Conservation (phyloP, 179 eudicot genomes). For the Drosera spatulata region DNA sequence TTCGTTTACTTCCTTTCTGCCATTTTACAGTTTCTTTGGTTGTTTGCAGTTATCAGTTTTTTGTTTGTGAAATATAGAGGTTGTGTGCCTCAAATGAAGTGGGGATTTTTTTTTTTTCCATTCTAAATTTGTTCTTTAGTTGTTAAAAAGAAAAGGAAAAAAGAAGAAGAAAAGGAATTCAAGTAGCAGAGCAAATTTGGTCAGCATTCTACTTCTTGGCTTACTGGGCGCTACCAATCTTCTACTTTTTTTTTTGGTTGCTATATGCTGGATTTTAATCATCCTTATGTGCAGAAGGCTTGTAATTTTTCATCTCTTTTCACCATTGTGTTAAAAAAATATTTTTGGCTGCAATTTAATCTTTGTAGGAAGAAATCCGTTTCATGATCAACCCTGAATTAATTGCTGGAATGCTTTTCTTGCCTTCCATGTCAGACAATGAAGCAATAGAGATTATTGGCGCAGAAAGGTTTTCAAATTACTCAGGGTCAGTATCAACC, state of each 20-base stretch:
- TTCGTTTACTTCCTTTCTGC: too few relatives aligned
- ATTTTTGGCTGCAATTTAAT: background rate
- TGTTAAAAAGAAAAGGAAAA: too few relatives aligned
- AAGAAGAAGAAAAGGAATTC: too few relatives aligned
- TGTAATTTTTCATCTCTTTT: background rate
- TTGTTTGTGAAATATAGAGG: too few relatives aligned
- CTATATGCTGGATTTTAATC: background rate
- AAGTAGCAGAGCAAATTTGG: too few relatives aligned
- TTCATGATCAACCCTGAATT: constrained; percentile 97
- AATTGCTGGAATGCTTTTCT: constrained; percentile 89
- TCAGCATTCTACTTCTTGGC: too few relatives aligned
- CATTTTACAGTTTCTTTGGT: too few relatives aligned
- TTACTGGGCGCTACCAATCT: too few relatives aligned
- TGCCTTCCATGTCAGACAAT: constrained; percentile 93
- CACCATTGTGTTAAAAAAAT: background rate
- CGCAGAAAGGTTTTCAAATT: constrained; percentile 75
- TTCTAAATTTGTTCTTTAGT: too few relatives aligned
- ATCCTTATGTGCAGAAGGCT: background rate
- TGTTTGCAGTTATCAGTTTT: too few relatives aligned
- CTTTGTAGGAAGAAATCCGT: constrained; percentile 83
- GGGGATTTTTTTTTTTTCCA: too few relatives aligned
- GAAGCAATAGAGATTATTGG: constrained; percentile 95
- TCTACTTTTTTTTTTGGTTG: background rate
- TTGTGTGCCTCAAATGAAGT: too few relatives aligned
- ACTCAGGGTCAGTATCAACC: constrained; percentile 59